Evolutionary conservation across 208 protist genomes (phyloP).

Genomic region (Trypanosoma avium): DNA sequence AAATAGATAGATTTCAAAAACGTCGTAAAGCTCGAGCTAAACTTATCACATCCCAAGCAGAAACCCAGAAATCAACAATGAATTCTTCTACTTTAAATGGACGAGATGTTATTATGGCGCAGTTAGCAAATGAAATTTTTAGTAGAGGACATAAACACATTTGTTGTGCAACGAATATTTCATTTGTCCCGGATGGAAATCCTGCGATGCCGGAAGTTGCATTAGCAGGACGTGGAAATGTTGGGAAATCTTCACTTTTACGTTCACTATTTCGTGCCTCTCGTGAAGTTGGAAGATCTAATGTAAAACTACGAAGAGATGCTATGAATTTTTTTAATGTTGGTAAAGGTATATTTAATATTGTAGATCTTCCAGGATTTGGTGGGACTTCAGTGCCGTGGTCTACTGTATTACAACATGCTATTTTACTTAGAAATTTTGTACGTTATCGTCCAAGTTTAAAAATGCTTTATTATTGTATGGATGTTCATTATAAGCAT

Average conservation of each 20-base stretch:
- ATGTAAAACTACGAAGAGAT: conserved; percentile 70
- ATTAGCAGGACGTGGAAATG: conserved; percentile 58
- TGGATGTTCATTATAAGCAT: conserved; percentile 88
- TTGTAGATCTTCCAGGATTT: conserved; percentile 81
- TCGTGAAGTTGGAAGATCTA: conserved; percentile 65
- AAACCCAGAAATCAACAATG: conserved; percentile 35
- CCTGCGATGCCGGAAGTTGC: conserved; percentile 80
- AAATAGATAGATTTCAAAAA: conserved; percentile 43
- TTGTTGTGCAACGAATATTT: conserved; percentile 75
- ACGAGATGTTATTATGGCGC: conserved; percentile 72
- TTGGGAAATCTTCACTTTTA: conserved; percentile 80
- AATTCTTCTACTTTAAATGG: conserved; percentile 37
- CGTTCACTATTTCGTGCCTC: conserved; percentile 78
- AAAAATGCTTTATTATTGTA: conserved; percentile 92
- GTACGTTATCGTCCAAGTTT: conserved; percentile 70
- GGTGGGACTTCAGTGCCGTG: conserved; percentile 84
- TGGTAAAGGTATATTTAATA: conserved; percentile 75
- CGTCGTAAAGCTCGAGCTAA: conserved; percentile 34
- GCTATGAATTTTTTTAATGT: conserved; percentile 91
- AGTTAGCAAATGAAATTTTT: conserved; percentile 86
- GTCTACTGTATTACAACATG: conserved; percentile 80
- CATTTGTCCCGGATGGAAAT: conserved; percentile 84
- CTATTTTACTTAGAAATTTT: conserved; percentile 83
- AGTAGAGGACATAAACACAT: conserved; percentile 71
- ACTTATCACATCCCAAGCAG: conserved; percentile 51